Conservation (phyloP, 2,329 filamentous ascomycete species). For the Fusarium sp. region DNA sequence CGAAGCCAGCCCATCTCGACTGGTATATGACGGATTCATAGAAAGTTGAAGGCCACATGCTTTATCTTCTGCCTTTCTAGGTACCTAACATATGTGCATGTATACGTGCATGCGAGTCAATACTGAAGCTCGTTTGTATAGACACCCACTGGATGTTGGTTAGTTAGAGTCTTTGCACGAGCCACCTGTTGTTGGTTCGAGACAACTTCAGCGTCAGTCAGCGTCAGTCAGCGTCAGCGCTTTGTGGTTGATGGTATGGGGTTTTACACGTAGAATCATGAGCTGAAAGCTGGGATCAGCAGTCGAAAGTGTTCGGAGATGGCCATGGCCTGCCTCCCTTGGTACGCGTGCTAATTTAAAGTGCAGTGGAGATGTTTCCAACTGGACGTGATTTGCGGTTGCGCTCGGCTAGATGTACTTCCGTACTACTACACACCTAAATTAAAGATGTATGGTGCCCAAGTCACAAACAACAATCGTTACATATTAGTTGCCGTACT, state of each 20-base stretch:
- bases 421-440: conserved; percentile 4
- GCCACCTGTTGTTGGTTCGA: conserved; percentile 42
- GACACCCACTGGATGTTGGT: conserved; percentile 13
- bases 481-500: neutral
- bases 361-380: conserved; percentile 15
- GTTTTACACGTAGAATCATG: conserved; percentile 25
- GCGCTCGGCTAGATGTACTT: conserved; percentile 28
- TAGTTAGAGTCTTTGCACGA: conserved; percentile 43
- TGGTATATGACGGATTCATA: neutral
- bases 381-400: conserved; percentile 19
- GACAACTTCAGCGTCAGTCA: conserved; percentile 40
- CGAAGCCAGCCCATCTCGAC: neutral
- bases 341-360: conserved; percentile 25
- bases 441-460: neutral
- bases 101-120: conserved; percentile 20
- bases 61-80: neutral
- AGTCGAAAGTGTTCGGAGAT: conserved; percentile 11
- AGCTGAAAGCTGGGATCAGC: conserved; percentile 23
- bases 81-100: neutral
- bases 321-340: neutral
- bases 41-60: neutral
- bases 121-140: conserved; percentile 25
- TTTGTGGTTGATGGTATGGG: conserved; percentile 15
- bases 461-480: neutral
- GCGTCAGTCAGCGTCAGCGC: conserved; percentile 43